Conservation (phyloP, 116 monocot genomes). For the Cymodocea nodosa region DNA sequence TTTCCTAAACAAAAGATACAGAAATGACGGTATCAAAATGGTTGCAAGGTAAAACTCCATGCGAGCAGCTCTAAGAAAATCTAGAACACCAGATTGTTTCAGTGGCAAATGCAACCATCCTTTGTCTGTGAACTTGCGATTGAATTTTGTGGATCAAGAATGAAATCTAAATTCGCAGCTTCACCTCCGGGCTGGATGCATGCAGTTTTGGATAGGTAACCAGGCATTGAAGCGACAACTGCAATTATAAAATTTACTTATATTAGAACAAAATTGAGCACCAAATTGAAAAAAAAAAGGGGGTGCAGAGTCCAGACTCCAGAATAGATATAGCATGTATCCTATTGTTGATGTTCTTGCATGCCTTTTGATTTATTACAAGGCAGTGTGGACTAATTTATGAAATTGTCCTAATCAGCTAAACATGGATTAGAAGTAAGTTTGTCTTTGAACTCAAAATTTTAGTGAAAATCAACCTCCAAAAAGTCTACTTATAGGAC, state of each 20-base stretch:
- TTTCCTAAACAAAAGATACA: conserved; percentile 48
- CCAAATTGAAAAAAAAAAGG: neutral
- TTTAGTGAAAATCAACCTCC: too few species aligned
- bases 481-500: too few species aligned
- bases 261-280: too few species aligned
- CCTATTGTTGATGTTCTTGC: neutral
- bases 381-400: neutral
- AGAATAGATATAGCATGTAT: neutral
- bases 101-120: conserved; percentile 14
- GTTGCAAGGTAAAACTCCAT: conserved; percentile 24
- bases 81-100: conserved; percentile 8
- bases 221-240: conserved; percentile 59
- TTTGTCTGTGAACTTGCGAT: neutral
- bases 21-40: conserved; percentile 23
- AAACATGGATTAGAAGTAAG: neutral
- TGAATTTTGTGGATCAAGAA: conserved; percentile 29
- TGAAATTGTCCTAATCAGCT: neutral
- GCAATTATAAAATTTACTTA: conserved; percentile 7
- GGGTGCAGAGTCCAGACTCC: too few species aligned
- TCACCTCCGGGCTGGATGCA: conserved; percentile 34
- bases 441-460: neutral
- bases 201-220: conserved; percentile 53
- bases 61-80: conserved; percentile 17
- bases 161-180: conserved; percentile 59
- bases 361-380: neutral